phyloP scores from a whole-genome alignment of 768 basidiomycete species.

The Mycena kentingensis region DNA sequence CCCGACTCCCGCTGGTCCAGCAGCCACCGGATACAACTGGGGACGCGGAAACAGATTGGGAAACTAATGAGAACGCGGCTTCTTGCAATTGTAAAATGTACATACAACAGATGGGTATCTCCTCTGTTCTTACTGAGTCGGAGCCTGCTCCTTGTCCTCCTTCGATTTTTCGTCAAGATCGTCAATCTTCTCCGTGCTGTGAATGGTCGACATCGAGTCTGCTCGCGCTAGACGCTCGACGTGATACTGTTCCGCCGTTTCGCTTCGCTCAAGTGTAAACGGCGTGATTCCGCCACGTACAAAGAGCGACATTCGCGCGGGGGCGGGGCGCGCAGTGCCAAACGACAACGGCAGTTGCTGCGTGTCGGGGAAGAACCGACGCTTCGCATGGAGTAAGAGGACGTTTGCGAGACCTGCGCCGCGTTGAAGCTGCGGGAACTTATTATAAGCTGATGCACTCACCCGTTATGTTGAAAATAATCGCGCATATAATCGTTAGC shows the following conservation, averaged over 20 bases:
- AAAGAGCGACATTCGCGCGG: conserved; percentile 13
- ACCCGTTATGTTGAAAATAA: conserved; percentile 36
- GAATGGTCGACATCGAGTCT: too few relatives aligned
- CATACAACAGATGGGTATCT: too few relatives aligned
- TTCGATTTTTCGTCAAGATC: too few relatives aligned
- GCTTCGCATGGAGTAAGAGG: conserved; percentile 23
- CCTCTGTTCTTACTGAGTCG: too few relatives aligned
- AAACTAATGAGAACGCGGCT: too few relatives aligned
- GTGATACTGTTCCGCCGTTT: conserved; percentile 9
- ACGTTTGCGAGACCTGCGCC: conserved; percentile 26
- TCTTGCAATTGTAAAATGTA: too few relatives aligned
- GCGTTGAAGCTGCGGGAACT: background rate
- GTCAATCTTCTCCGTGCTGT: too few relatives aligned
- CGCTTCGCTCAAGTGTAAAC: conserved; percentile 16
- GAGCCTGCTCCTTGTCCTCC: too few relatives aligned
- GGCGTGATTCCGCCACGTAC: conserved; percentile 11
- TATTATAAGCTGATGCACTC: background rate
- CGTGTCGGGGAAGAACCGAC: conserved; percentile 19
- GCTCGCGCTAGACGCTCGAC: too few relatives aligned
- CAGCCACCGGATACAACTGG: conserved; percentile 20
- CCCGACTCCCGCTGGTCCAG: background rate
- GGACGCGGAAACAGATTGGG: conserved; percentile 23
- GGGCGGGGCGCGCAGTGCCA: conserved; percentile 10
- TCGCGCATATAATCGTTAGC: conserved; percentile 24
- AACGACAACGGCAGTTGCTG: conserved; percentile 19